Evolutionary conservation across 2,329 filamentous ascomycete genomes (phyloP).

Genomic region (Coleophoma eucalyptorum): DNA sequence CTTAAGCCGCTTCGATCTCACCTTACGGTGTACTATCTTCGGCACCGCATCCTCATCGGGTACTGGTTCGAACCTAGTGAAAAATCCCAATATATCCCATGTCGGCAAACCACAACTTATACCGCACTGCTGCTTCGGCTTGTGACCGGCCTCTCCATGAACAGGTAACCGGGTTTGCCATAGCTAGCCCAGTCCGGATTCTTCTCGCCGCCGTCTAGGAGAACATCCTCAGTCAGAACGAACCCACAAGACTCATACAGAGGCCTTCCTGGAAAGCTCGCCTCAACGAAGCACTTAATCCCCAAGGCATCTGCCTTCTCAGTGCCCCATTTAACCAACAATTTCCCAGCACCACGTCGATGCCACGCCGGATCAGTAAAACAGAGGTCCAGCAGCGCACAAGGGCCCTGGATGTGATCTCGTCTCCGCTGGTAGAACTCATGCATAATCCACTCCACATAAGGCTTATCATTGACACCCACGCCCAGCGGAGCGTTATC

Average conservation of each 20-base stretch:
- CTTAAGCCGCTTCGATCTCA: too few species aligned
- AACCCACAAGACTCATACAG: slow-evolving; percentile 22
- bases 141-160: slow-evolving; percentile 5
- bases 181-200: slow-evolving; percentile 19
- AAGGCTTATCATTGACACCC: not conserved
- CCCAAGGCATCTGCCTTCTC: slow-evolving; percentile 21
- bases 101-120: too few species aligned
- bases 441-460: slow-evolving; percentile 3
- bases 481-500: not conserved
- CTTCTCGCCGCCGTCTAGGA: slow-evolving; percentile 14
- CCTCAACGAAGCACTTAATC: slow-evolving; percentile 21
- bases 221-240: slow-evolving; percentile 13
- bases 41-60: too few species aligned
- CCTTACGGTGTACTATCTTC: too few species aligned
- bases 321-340: slow-evolving; percentile 23
- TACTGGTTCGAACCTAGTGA: too few species aligned
- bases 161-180: slow-evolving; percentile 3
- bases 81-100: too few species aligned
- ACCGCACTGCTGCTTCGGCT: not conserved
- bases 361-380: slow-evolving; percentile 24
- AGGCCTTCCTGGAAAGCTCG: slow-evolving; percentile 9
- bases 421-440: slow-evolving; percentile 4
- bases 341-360: slow-evolving; percentile 16
- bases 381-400: slow-evolving; percentile 18
- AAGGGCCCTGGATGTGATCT: slow-evolving; percentile 5